Evolutionary conservation across 352 stramenopile species (phyloP).

Genomic region (Globisporangium orthogonon): DNA sequence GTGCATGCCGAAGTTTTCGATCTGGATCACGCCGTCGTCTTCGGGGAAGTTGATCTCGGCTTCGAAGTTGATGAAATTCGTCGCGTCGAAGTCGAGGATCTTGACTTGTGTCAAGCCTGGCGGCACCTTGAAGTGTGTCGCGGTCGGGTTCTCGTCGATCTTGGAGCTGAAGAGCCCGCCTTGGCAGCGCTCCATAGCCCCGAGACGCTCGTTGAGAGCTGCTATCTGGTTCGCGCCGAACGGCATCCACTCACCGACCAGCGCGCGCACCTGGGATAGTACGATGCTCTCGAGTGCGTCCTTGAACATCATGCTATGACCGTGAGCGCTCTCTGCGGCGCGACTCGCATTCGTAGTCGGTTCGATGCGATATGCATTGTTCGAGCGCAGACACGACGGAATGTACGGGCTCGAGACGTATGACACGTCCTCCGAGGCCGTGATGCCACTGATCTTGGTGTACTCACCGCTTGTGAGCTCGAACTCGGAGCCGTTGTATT

Average conservation of each 20-base stretch:
- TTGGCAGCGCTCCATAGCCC: constrained; percentile 94
- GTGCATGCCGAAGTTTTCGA: constrained; percentile 95
- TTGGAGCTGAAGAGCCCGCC: constrained; percentile 95
- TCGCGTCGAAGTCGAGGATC: constrained; percentile 96
- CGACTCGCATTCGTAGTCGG: constrained; percentile 93
- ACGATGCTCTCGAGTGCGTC: constrained; percentile 94
- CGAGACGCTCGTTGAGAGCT: constrained; percentile 94
- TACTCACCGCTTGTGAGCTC: constrained; percentile 66
- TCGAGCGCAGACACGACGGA: constrained; percentile 93
- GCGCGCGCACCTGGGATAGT: constrained; percentile 93
- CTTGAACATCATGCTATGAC: constrained; percentile 88
- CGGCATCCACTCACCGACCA: constrained; percentile 96
- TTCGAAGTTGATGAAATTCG: constrained; percentile 98
- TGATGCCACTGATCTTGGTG: constrained; percentile 88
- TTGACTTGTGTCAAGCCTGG: constrained; percentile 95
- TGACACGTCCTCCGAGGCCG: constrained; percentile 95
- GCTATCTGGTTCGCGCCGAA: constrained; percentile 97
- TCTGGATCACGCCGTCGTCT: constrained; percentile 91
- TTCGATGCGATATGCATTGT: constrained; percentile 78
- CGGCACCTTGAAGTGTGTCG: constrained; percentile 83
- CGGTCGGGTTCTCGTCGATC: constrained; percentile 81
- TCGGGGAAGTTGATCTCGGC: constrained; percentile 96
- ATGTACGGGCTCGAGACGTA: constrained; percentile 97
- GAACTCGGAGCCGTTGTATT: constrained; percentile 73
- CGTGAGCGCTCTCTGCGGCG: constrained; percentile 83